phyloP scores from a whole-genome alignment of 139 green algal genomes.

The Coccomyxa sp. region DNA sequence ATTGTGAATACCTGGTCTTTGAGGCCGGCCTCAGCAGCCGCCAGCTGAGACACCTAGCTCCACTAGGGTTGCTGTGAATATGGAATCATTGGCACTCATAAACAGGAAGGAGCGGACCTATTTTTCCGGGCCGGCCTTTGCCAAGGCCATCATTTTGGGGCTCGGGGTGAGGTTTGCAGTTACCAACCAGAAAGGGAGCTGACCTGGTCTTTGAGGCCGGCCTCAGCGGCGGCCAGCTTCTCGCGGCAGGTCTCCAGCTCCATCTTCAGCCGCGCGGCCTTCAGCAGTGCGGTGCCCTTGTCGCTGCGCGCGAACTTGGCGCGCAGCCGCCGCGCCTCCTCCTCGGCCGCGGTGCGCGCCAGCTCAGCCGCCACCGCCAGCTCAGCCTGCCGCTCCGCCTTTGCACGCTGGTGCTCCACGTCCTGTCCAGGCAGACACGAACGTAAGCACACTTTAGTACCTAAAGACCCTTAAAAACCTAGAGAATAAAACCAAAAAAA shows the following conservation, averaged over 20 bases:
- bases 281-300: slow-evolving; percentile 12
- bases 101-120: no score
- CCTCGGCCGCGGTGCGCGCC: slow-evolving; percentile 5
- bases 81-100: no score
- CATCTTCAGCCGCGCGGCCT: slow-evolving; percentile 2
- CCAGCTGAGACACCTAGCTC: no score
- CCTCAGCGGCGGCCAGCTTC: neutral
- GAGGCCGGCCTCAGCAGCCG: neutral
- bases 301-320: slow-evolving; percentile 18
- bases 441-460: neutral
- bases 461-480: neutral
- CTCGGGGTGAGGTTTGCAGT: no score
- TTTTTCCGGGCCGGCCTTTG: no score
- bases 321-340: slow-evolving; percentile 1
- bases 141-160: no score
- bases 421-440: slow-evolving; percentile 2
- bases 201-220: neutral
- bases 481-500: neutral
- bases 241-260: neutral
- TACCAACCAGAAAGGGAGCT: neutral
- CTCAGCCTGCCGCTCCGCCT: slow-evolving; percentile 8
- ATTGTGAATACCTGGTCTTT: neutral
- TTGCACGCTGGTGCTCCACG: neutral
- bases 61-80: no score
- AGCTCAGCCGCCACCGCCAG: neutral